Percentiles rank a stretch among this genome's conserved stretches.
phyloP scores from a whole-genome alignment of 495 filamentous ascomycete species.

The Penicillium herquei region DNA sequence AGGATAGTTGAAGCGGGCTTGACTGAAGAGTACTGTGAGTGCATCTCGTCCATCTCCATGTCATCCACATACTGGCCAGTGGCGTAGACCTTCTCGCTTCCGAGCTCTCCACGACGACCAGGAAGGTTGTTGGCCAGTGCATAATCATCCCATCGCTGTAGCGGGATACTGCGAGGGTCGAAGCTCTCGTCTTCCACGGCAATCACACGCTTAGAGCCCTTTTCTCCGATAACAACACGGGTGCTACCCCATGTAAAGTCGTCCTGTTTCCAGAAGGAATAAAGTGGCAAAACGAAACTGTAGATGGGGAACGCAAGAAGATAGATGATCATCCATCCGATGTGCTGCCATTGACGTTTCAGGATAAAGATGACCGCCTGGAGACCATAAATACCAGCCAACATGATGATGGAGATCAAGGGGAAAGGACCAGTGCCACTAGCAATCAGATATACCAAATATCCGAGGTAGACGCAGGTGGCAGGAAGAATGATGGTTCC shows the following conservation, averaged over 20 bases:
- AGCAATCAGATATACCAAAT: conserved; percentile 79
- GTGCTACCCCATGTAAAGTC: conserved; percentile 64
- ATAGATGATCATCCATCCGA: conserved; percentile 99
- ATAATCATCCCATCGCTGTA: conserved; percentile 98
- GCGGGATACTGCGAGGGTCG: conserved; percentile 86
- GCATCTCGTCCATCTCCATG: conserved; percentile 97
- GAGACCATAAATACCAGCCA: conserved; percentile 90
- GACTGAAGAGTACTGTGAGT: conserved; percentile 91
- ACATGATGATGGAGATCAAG: conserved; percentile 79
- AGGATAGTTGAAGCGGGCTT: conserved; percentile 91
- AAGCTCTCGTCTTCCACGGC: conserved; percentile 85
- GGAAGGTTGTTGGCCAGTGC: conserved; percentile 87
- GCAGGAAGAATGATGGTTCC: conserved; percentile 93
- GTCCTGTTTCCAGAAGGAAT: conserved; percentile 99
- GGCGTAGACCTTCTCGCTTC: conserved; percentile 60
- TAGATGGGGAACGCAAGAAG: conserved; percentile 91
- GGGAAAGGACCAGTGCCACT: conserved; percentile 75
- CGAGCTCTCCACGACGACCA: conserved; percentile 72
- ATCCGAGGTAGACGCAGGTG: conserved; percentile 85
- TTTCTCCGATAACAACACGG: conserved; percentile 85
- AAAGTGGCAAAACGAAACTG: conserved; percentile 86
- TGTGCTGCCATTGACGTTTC: conserved; percentile 94
- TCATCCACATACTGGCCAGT: conserved; percentile 60
- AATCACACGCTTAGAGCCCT: conserved; percentile 83
- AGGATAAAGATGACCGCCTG: conserved; percentile 95